Conservation (phyloP, 192 early-diverging fungal species). For the Entomortierella beljakovae region DNA sequence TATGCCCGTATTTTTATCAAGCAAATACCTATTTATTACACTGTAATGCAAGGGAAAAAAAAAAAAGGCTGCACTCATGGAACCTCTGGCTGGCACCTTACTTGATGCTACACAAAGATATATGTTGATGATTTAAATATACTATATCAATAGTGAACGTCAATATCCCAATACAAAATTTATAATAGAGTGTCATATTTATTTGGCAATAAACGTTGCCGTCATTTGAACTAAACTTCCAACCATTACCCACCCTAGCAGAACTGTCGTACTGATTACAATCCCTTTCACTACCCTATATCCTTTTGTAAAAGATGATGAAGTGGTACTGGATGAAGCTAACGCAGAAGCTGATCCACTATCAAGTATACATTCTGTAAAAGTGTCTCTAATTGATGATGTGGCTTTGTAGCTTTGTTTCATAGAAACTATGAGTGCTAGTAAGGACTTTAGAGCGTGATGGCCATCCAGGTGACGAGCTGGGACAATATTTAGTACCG, state of each 20-base stretch:
- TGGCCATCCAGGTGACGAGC: conserved; percentile 79
- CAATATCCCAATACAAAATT: too few species aligned
- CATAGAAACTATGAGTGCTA: conserved; percentile 36
- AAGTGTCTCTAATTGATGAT: conserved; percentile 21
- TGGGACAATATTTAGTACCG: conserved; percentile 80
- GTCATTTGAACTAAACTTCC: conserved; percentile 38
- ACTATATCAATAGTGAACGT: too few species aligned
- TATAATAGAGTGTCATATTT: too few species aligned
- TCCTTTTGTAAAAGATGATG: conserved; percentile 29
- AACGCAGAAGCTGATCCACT: conserved; percentile 9
- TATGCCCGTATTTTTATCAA: too few species aligned
- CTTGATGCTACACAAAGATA: too few species aligned
- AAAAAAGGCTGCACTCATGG: too few species aligned
- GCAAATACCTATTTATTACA: too few species aligned
- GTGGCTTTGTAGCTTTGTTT: conserved; percentile 36
- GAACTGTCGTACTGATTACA: conserved; percentile 35
- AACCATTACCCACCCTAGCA: conserved; percentile 37
- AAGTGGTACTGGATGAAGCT: conserved; percentile 7
- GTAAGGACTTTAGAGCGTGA: conserved; percentile 66
- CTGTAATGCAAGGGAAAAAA: too few species aligned
- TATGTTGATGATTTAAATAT: too few species aligned
- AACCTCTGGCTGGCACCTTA: too few species aligned
- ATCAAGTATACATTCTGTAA: conserved; percentile 25
- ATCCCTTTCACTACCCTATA: conserved; percentile 34
- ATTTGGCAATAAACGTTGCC: conserved; percentile 10